Percentiles rank a stretch among this genome's conserved stretches.
Evolutionary conservation across 1,284 basidiomycete species (phyloP).

Genomic region (Paramarasmius palmivorus): DNA sequence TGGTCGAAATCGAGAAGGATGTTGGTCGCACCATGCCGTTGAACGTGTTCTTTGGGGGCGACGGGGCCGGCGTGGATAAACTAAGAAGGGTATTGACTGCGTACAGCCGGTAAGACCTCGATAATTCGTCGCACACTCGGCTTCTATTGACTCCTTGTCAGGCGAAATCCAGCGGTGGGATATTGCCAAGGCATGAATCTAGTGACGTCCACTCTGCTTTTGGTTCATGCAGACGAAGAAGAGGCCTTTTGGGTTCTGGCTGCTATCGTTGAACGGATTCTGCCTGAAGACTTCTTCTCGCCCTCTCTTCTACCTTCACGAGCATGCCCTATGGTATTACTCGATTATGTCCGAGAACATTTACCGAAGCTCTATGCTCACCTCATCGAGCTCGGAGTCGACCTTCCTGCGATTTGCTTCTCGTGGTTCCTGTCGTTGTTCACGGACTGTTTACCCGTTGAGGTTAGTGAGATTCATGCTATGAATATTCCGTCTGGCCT

Average conservation of each 20-base stretch:
- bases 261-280: constrained; percentile 84
- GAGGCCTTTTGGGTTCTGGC: constrained; percentile 96
- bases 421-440: constrained; percentile 98
- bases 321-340: constrained; percentile 89
- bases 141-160: constrained; percentile 26
- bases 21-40: constrained; percentile 92
- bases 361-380: constrained; percentile 79
- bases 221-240: constrained; percentile 93
- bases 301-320: constrained; percentile 85
- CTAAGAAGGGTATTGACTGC: constrained; percentile 86
- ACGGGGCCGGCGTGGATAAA: constrained; percentile 92
- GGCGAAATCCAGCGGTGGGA: constrained; percentile 83
- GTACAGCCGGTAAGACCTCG: constrained; percentile 76
- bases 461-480: constrained; percentile 51
- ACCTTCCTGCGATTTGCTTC: constrained; percentile 93
- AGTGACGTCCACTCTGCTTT: constrained; percentile 88
- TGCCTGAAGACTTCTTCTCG: constrained; percentile 85
- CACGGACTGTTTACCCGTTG: constrained; percentile 94
- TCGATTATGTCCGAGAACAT: constrained; percentile 81
- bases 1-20: constrained; percentile 93
- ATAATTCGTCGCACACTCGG: constrained; percentile 5
- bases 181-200: constrained; percentile 97
- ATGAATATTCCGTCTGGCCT: neutral
- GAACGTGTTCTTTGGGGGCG: constrained; percentile 95
- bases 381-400: constrained; percentile 80